phyloP scores from a whole-genome alignment of 371 early-diverging fungal species.

The Mucor racemosus region DNA sequence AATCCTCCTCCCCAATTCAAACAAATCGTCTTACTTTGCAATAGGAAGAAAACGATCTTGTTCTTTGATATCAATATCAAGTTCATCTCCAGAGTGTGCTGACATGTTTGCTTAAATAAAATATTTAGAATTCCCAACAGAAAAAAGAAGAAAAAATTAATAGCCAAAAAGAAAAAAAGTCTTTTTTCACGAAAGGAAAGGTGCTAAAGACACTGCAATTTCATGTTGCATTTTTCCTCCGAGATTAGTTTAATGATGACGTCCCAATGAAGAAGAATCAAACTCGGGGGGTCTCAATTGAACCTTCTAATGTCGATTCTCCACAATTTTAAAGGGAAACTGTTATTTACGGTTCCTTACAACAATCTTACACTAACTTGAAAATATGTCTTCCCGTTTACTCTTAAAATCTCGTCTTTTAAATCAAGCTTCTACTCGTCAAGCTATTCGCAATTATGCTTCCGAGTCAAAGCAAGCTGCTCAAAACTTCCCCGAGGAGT shows the following conservation, averaged over 20 bases:
- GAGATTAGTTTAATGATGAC: conserved; percentile 15
- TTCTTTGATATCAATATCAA: conserved; percentile 81
- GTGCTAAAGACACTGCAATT: background rate
- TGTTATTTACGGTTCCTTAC: conserved; percentile 2
- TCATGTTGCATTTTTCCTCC: background rate
- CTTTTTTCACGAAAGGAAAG: background rate
- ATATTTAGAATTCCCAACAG: background rate
- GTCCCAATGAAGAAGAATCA: conserved; percentile 4
- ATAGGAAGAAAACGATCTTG: conserved; percentile 97
- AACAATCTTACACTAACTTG: conserved; percentile 16
- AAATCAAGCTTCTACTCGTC: conserved; percentile 23
- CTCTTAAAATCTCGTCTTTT: conserved; percentile 22
- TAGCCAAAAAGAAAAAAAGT: background rate
- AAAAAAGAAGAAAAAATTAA: background rate
- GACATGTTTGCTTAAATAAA: conserved; percentile 22
- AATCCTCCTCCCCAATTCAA: background rate
- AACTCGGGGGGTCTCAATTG: conserved; percentile 5
- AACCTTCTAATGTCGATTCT: background rate
- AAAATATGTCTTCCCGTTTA: conserved; percentile 32
- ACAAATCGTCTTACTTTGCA: conserved; percentile 57
- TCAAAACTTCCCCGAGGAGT: conserved; percentile 29
- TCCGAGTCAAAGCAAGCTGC: conserved; percentile 27
- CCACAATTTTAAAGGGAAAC: background rate
- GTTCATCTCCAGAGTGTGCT: conserved; percentile 63
- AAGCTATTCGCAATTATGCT: conserved; percentile 28